Evolutionary conservation across 345 rosid genomes (phyloP).

Genomic region (Syzygium aromaticum): DNA sequence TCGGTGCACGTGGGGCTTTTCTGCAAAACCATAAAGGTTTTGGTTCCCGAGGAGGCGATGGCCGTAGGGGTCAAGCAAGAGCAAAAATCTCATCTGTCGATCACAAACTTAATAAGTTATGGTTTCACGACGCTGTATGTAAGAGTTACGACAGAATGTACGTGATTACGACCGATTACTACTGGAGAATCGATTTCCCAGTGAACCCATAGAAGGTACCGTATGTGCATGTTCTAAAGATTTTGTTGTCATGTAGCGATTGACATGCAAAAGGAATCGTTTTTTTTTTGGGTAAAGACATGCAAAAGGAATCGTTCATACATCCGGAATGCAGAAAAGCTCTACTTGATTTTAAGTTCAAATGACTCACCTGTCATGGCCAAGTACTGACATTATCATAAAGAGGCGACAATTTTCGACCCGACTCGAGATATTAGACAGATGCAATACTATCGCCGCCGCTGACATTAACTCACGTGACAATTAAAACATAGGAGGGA

Average conservation of each 20-base stretch:
- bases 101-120: fast-evolving
- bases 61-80: not conserved
- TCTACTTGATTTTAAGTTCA: not conserved
- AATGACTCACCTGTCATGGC: not conserved
- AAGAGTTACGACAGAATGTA: not conserved
- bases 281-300: too few species aligned
- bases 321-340: not conserved
- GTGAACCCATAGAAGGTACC: not conserved
- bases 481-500: not conserved
- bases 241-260: not conserved
- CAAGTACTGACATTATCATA: not conserved
- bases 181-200: not conserved
- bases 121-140: not conserved
- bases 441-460: not conserved
- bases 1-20: not conserved
- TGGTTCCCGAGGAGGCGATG: not conserved
- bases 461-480: not conserved
- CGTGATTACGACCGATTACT: fast-evolving
- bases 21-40: not conserved
- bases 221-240: not conserved
- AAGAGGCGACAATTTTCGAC: not conserved
- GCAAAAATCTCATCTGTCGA: not conserved
- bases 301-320: not conserved
- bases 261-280: not conserved
- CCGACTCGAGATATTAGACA: not conserved